Percentiles rank a stretch among this genome's conserved stretches.
Evolutionary conservation across 805 yeast genomes (phyloP).

Genomic region (Kazachstania kunashirensis): DNA sequence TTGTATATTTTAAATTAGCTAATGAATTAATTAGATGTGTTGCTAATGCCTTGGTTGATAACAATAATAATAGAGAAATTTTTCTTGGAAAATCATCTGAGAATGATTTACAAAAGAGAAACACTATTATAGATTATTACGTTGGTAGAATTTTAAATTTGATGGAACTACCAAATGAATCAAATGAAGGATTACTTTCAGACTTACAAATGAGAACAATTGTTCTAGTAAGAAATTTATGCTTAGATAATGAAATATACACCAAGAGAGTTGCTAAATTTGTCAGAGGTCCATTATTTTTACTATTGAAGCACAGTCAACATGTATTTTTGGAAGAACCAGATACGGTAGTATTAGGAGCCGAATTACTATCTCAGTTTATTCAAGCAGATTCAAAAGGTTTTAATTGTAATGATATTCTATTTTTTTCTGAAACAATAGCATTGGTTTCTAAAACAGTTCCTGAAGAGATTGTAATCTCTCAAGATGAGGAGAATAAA

Average conservation of each 20-base stretch:
- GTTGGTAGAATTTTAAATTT: constrained; percentile 13
- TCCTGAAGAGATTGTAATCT: constrained; percentile 3
- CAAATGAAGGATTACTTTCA: constrained; percentile 6
- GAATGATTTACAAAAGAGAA: constrained; percentile 4
- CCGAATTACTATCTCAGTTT: constrained; percentile 19
- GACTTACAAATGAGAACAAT: constrained; percentile 22
- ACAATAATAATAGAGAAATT: constrained; percentile 21
- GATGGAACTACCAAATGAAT: constrained; percentile 4
- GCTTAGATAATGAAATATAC: constrained; percentile 18
- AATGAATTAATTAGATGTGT: constrained; percentile 28
- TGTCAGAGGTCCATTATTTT: constrained; percentile 14
- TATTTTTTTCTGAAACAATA: constrained; percentile 10
- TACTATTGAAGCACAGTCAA: constrained; percentile 7
- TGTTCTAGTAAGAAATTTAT: constrained; percentile 23
- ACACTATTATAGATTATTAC: constrained; percentile 12
- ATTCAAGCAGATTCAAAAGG: constrained; percentile 6
- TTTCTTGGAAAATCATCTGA: constrained; percentile 6
- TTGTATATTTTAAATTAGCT: constrained; percentile 13
- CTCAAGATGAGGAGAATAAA: constrained; percentile 5
- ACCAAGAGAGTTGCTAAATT: constrained; percentile 8
- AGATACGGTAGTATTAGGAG: constrained; percentile 11
- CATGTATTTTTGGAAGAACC: constrained; percentile 11
- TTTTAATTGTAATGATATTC: constrained; percentile 7
- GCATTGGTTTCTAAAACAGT: constrained; percentile 9
- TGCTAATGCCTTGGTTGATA: constrained; percentile 27